Conservation (phyloP, 73 alveolate genomes). For the Paramecium pentaurelia region DNA sequence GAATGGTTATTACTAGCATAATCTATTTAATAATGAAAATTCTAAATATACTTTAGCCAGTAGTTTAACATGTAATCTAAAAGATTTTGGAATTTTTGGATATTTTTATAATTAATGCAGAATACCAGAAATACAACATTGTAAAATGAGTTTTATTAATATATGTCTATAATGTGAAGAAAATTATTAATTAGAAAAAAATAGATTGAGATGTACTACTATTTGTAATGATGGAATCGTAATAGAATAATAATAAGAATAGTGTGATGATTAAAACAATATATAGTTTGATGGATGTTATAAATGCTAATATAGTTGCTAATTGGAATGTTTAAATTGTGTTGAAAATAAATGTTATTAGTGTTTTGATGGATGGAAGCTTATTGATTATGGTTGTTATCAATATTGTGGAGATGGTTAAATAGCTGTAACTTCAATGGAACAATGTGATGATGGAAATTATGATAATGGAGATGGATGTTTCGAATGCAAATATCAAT, state of each 20-base stretch:
- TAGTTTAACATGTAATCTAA: neutral
- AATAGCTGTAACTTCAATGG: neutral
- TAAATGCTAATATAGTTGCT: too few relatives aligned
- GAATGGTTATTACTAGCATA: neutral
- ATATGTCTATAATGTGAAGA: too few relatives aligned
- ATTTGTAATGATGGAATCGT: neutral
- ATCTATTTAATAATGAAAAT: neutral
- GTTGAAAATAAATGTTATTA: neutral
- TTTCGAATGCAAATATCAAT: neutral
- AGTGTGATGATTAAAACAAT: neutral
- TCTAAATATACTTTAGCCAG: neutral
- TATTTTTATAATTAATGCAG: neutral
- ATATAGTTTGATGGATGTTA: neutral
- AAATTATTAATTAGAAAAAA: too few relatives aligned
- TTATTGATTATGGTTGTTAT: neutral
- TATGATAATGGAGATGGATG: neutral
- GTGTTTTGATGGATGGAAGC: neutral
- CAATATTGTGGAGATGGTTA: neutral
- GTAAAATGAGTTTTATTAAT: too few relatives aligned
- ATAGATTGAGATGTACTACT: neutral
- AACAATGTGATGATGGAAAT: conserved; percentile 9
- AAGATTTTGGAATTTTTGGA: neutral
- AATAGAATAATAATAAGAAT: neutral
- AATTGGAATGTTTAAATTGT: neutral
- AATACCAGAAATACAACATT: too few relatives aligned